These are phyloP conservation scores for Blastobotrys attinorum DNA, from an alignment of 805 yeast genomes.

Conservation along the genomic window DNA sequence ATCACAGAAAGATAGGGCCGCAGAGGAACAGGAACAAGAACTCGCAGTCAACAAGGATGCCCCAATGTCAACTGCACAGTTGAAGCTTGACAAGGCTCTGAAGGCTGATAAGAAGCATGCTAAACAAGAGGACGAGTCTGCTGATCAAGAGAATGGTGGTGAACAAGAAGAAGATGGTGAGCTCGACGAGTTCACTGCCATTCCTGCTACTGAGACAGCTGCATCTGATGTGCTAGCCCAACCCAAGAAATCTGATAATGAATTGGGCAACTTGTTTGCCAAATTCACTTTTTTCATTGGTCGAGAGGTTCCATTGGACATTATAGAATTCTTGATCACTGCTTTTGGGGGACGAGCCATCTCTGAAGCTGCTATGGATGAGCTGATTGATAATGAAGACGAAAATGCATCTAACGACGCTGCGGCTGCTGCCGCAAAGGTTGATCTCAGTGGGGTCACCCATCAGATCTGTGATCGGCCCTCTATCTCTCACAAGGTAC, in stretches of 20 bases:
- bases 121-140: slow-evolving; percentile 27
- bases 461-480: slow-evolving; percentile 97
- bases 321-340: slow-evolving; percentile 77
- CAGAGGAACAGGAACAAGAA: neutral
- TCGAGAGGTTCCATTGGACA: slow-evolving; percentile 91
- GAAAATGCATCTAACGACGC: slow-evolving; percentile 33
- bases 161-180: slow-evolving; percentile 34
- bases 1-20: slow-evolving; percentile 21
- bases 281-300: slow-evolving; percentile 79
- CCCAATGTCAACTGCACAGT: slow-evolving; percentile 37
- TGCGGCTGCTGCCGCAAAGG: slow-evolving; percentile 27
- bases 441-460: slow-evolving; percentile 65
- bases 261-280: slow-evolving; percentile 55
- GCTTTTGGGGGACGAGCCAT: slow-evolving; percentile 81
- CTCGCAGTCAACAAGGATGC: slow-evolving; percentile 34
- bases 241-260: slow-evolving; percentile 35
- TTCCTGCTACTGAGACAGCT: slow-evolving; percentile 43
- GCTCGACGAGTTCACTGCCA: slow-evolving; percentile 67
- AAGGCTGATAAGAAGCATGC: slow-evolving; percentile 32
- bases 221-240: slow-evolving; percentile 46
- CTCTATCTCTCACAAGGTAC: slow-evolving; percentile 60
- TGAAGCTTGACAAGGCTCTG: slow-evolving; percentile 32
- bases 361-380: slow-evolving; percentile 84
- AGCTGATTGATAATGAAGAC: slow-evolving; percentile 43
- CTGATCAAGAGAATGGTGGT: slow-evolving; percentile 17